phyloP scores from a whole-genome alignment of 768 basidiomycete genomes.

The Russula olivacea region DNA sequence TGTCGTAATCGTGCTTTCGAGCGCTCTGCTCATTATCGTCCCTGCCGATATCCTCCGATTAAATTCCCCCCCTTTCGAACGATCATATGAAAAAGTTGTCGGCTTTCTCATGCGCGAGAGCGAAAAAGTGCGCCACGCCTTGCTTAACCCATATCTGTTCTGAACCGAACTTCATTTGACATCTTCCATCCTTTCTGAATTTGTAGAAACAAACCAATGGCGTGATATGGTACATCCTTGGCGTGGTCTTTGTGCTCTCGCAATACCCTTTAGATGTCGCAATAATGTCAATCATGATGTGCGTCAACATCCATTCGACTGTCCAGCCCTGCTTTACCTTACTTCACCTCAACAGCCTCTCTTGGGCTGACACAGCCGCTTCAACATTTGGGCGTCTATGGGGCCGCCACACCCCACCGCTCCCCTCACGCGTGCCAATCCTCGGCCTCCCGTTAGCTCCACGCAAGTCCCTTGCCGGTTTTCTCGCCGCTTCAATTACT shows the following conservation, averaged over 20 bases:
- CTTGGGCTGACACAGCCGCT: conserved; percentile 94
- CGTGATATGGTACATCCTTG: conserved; percentile 87
- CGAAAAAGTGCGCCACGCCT: conserved; percentile 53
- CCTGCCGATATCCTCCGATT: conserved; percentile 76
- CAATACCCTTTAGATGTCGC: conserved; percentile 83
- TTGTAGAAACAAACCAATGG: conserved; percentile 68
- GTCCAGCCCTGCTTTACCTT: background rate
- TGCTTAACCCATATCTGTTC: background rate
- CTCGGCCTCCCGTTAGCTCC: conserved; percentile 64
- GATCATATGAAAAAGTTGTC: conserved; percentile 60
- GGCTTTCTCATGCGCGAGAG: conserved; percentile 89
- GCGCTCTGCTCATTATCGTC: conserved; percentile 59
- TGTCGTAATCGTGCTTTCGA: conserved; percentile 58
- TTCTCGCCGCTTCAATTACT: conserved; percentile 68
- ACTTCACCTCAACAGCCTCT: conserved; percentile 50
- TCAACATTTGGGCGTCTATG: conserved; percentile 88
- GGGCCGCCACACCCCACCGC: conserved; percentile 59
- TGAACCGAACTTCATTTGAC: background rate
- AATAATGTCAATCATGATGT: conserved; percentile 83
- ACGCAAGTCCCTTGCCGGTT: conserved; percentile 81
- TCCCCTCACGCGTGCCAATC: conserved; percentile 45
- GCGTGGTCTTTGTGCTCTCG: conserved; percentile 69
- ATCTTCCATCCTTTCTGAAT: background rate
- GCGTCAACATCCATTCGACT: conserved; percentile 11
- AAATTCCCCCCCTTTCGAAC: conserved; percentile 55